Percentiles rank a stretch among this genome's conserved stretches.
Evolutionary conservation across 345 rosid species (phyloP).

Genomic region (Bruguiera gymnorhiza): DNA sequence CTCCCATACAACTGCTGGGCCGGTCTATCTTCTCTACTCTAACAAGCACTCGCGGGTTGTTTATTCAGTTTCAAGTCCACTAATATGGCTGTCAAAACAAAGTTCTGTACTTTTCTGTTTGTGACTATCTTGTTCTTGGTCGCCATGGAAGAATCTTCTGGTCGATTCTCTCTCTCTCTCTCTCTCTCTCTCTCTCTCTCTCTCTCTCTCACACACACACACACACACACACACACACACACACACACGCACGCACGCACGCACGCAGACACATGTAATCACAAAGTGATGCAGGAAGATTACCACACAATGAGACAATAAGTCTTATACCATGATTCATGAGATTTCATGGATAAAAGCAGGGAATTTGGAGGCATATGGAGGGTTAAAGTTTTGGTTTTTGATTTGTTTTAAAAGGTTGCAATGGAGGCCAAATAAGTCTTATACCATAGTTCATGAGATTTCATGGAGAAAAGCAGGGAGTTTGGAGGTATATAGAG

Average conservation of each 20-base stretch:
- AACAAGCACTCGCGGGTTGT: neutral
- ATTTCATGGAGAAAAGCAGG: no score
- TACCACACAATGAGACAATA: no score
- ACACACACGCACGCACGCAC: no score
- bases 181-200: neutral
- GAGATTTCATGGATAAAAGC: no score
- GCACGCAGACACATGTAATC: no score
- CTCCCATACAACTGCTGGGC: neutral
- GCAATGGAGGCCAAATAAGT: neutral
- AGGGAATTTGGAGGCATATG: no score
- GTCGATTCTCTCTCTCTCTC: slow-evolving; percentile 10
- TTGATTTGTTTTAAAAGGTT: slow-evolving; percentile 2
- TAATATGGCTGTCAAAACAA: slow-evolving; percentile 18
- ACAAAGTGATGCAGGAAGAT: no score
- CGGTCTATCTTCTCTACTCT: neutral
- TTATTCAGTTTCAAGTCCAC: neutral
- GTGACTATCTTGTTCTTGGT: slow-evolving; percentile 34
- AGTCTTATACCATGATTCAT: no score
- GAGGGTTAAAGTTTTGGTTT: neutral
- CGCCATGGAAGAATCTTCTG: slow-evolving; percentile 36
- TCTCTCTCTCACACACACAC: no score
- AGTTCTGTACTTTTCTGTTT: slow-evolving; percentile 11
- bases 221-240: neutral
- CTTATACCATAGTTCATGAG: no score
- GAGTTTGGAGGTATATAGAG: no score